Conservation (phyloP, 768 basidiomycete genomes). For the Trametes cinnabarina region DNA sequence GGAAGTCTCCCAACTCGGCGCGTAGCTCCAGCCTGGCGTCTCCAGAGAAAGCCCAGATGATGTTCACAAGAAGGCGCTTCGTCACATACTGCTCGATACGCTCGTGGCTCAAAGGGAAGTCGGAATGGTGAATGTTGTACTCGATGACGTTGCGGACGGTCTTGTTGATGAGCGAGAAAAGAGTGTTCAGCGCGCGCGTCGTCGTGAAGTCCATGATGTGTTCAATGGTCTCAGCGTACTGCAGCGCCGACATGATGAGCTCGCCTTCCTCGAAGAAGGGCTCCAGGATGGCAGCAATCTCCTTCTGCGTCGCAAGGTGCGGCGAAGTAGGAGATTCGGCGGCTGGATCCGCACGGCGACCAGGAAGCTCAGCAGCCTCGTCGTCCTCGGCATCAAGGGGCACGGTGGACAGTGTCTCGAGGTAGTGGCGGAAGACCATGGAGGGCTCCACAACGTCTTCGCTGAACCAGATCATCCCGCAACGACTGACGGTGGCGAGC, state of each 20-base stretch:
- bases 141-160: conserved; percentile 90
- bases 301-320: conserved; percentile 72
- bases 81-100: conserved; percentile 88
- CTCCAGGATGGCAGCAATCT: conserved; percentile 71
- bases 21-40: conserved; percentile 91
- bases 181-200: conserved; percentile 88
- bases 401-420: conserved; percentile 68
- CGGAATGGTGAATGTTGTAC: conserved; percentile 91
- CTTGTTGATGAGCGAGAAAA: conserved; percentile 97
- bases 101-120: conserved; percentile 86
- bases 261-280: conserved; percentile 82
- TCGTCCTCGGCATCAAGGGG: conserved; percentile 92
- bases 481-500: conserved; percentile 97
- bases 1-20: conserved; percentile 84
- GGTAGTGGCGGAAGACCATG: conserved; percentile 91
- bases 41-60: conserved; percentile 98
- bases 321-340: conserved; percentile 54
- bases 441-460: conserved; percentile 88
- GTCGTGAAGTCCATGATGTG: conserved; percentile 99
- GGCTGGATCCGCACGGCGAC: conserved; percentile 54
- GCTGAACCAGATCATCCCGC: conserved; percentile 99
- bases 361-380: conserved; percentile 57
- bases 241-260: conserved; percentile 75
- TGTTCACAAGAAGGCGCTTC: conserved; percentile 84
- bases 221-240: conserved; percentile 79